Base-by-base conservation (phyloP, 2,329 filamentous ascomycete species). In the Verticillium isaacii region DNA sequence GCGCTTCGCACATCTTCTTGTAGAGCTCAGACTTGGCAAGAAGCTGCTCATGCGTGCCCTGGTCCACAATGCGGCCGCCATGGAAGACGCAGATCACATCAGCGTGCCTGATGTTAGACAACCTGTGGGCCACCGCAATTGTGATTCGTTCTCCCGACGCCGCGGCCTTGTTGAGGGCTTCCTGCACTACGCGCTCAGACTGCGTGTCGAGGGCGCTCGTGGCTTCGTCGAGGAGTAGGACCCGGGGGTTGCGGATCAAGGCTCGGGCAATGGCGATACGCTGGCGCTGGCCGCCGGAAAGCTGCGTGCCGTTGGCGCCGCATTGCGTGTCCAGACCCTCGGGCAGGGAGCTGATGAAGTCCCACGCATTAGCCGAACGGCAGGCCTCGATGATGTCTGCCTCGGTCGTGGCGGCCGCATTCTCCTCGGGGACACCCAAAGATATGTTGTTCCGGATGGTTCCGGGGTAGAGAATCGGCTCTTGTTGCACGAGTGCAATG, bases 61-160 rank as follows among this genome's bases (percentile, higher is more conserved):
- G 73, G 68, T 89, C 86, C 1, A 85, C 75, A 39, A 89, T 80
- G 19, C 72, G 75, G 8, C 82, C 82, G 3, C 77, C 73, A 6
- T 84, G 82, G 67, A 89, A 85, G 0, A 88, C 84, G 65, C 82
- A 86, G 41, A 88, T 89, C 2, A 78, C 71, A 69, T 88, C 82
- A 0, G 83, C 83, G 61, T 86, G 79, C 66, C 84, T 61, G 17
- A 66, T 50, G 0, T 77, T 79, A 39, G 85, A 77, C 7, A 80
- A 68, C 9, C 87, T 78, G 71, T 90, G 88, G 1, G 88, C 87
- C 2, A 90, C 86, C 6, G 86, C 85, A 15, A 90, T 78, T 0
- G 86, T 89, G 0, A 86, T 80, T 57, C 71, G 72, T 61, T 62
- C 78, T 71, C 60, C 66, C 71, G 63, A 60, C 3, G 68, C 74